Base-by-base conservation (phyloP, 306 rosid genomes). In the Quercus ilex region DNA sequence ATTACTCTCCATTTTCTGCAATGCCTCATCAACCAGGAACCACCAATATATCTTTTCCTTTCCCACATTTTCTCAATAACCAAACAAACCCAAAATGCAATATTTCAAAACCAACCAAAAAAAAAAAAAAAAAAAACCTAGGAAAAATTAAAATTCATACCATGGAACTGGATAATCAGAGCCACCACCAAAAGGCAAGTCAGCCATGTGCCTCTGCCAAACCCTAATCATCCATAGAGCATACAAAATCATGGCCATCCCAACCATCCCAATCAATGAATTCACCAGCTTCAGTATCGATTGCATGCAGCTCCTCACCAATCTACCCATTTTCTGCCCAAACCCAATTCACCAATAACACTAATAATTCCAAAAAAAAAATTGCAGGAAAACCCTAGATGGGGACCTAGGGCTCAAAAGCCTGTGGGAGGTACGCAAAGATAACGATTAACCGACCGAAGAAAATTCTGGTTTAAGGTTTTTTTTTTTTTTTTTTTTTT, bases 221-320 rank as follows among this genome's bases (percentile, higher is more conserved):
- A 80, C 88, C 78, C 90, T 90, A 78, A 93, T 81, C 88, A 93
- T 82, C 98, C 98, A 93, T 12, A 80, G 62, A 3, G 92, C 79
- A 78, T 93, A 91, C 55, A 90, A 71, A 80, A 89, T 83, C 89
- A 87, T 83, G 86, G 93, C 96, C 38, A 93, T 23, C 55, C 97
- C 97, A 21, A 89, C 90, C 94, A 94, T 89, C 58, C 90, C 96
- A 70, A 81, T 88, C 33, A 90, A 81, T 33, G 97, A 94, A 80
- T 94, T 94, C 46, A 89, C 96, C 85, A 92, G 74, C 79, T 92
- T 94, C 86, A 94, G 77, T 41, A 89, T 74, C 64, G 94, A 94
- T 86, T 90, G 97, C 1, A 89, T 77, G 82, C 90, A 93, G 82
- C 89, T 87, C 86, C 95, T 90, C 71, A 81, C 77, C 69, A 90